Percentiles rank a stretch among this genome's conserved stretches.
Conservation (phyloP, 2,329 filamentous ascomycete genomes). For the Fusarium proliferatum region DNA sequence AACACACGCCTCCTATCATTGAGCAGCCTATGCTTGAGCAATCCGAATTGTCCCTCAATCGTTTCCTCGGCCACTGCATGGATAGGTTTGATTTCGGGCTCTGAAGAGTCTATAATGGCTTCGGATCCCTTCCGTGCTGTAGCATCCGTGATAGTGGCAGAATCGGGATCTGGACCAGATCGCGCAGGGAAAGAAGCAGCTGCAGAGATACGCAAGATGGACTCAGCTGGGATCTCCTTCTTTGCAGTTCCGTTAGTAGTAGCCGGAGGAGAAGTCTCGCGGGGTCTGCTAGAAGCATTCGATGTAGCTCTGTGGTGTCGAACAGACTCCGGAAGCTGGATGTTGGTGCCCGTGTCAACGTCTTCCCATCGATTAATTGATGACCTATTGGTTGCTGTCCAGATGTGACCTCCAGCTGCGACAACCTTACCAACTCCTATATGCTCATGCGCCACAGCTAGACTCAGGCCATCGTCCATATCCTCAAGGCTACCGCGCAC, state of each 20-base stretch:
- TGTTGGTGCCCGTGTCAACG: slow-evolving; percentile 79
- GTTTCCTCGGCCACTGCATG: slow-evolving; percentile 78
- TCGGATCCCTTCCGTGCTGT: slow-evolving; percentile 55
- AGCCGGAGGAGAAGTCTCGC: slow-evolving; percentile 49
- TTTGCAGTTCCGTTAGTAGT: slow-evolving; percentile 53
- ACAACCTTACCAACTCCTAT: slow-evolving; percentile 79
- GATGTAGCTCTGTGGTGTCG: slow-evolving; percentile 61
- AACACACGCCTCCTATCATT: slow-evolving; percentile 91
- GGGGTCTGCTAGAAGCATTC: slow-evolving; percentile 54
- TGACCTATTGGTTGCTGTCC: slow-evolving; percentile 90
- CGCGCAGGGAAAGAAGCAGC: slow-evolving; percentile 79
- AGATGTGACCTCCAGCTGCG: slow-evolving; percentile 79
- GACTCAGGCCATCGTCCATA: slow-evolving; percentile 87
- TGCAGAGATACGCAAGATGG: slow-evolving; percentile 85
- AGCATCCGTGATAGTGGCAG: slow-evolving; percentile 60
- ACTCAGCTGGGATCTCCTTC: slow-evolving; percentile 79
- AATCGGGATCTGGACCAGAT: slow-evolving; percentile 65
- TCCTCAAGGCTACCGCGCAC: slow-evolving; percentile 74
- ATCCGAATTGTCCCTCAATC: slow-evolving; percentile 93
- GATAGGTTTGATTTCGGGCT: slow-evolving; percentile 65
- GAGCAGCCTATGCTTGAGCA: slow-evolving; percentile 92
- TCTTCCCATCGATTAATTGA: slow-evolving; percentile 94
- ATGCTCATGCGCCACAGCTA: slow-evolving; percentile 93
- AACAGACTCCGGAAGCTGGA: slow-evolving; percentile 71
- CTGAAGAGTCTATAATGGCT: slow-evolving; percentile 43